A percentile compares a stretch with the other conserved stretches of the same genome.
phyloP scores from a whole-genome alignment of 352 stramenopile genomes.

The Blastocystis sp. region DNA sequence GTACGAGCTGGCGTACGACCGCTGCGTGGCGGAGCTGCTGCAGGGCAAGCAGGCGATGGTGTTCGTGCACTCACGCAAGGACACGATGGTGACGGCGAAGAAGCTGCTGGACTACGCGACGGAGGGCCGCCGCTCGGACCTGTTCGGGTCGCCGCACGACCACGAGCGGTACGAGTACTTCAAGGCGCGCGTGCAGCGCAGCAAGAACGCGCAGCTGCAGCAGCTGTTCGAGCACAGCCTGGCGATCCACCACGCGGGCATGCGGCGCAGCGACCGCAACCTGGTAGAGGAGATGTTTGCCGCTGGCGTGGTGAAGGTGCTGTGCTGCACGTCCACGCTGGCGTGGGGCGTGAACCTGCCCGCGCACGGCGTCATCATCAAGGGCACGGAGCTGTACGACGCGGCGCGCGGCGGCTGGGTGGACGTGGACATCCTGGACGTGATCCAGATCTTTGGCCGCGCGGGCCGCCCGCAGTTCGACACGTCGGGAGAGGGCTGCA shows the following conservation, averaged over 20 bases:
- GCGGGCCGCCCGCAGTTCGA: conserved; percentile 97
- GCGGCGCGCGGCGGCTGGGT: conserved; percentile 93
- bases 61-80: conserved; percentile 97
- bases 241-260: conserved; percentile 96
- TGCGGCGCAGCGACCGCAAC: conserved; percentile 85
- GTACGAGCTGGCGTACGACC: conserved; percentile 75
- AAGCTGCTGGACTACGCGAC: conserved; percentile 84
- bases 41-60: conserved; percentile 92
- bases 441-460: conserved; percentile 99
- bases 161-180: conserved; percentile 38
- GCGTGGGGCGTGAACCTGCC: conserved; percentile 98
- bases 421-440: conserved; percentile 95
- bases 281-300: conserved; percentile 95
- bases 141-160: conserved; percentile 67
- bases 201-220: conserved; percentile 88
- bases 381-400: conserved; percentile 98
- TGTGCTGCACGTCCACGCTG: conserved; percentile 97
- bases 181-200: conserved; percentile 80
- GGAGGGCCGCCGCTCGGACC: conserved; percentile 70
- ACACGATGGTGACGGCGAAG: conserved; percentile 89
- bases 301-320: conserved; percentile 88
- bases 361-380: conserved; percentile 97
- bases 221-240: conserved; percentile 88
- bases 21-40: conserved; percentile 76
- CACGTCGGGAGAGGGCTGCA: conserved; percentile 90